Base-by-base conservation (phyloP, 1,284 basidiomycete genomes). In the Trametes sp. region DNA sequence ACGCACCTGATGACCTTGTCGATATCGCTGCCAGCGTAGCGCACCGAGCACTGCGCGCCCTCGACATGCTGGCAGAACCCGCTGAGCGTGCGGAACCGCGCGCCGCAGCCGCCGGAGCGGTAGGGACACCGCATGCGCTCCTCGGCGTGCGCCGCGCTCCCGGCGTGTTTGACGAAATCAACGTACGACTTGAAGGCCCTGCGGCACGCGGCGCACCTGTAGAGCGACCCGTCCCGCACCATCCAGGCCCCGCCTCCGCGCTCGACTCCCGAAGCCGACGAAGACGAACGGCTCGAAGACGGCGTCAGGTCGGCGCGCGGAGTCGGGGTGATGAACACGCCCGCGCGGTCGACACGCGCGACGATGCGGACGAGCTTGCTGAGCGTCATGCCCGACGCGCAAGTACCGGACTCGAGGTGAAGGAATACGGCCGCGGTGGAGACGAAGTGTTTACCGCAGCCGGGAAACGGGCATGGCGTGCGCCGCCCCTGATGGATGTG, bases 181-280 rank as follows among this genome's bases (percentile, higher is more conserved):
- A 13, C 10, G 28, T 70, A 62, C 23, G 44, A 49, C 19, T 19
- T 23, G 63, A 57, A 71, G 54, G 54, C 59, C n/a, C 61, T 54
- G 59, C 69, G 66, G 60, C 69, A 71, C 54, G 80, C 64, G 64
- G 76, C 74, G 70, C 80, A 82, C 63, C 79, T 77, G 71, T 75
- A 81, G 7, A 61, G 63, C 16, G 10, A 2, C 10, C 77, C 78
- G 59, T 80, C 78, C 73, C 74, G 80, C 4, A 76, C 14, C 16
- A 58, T 71, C 33, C 72, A 66, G 6, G 76, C 78, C 46, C 78
- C 76, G 63, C 64, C 71, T 24, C 28, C 54, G 8, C 10, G 11
- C 5, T 26, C 48, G 28, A 49, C 54, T 10, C 8, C 36, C 4
- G 36, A 14, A 4, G 36, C 16, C 14, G 36, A 10, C 36, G 36